Conservation (phyloP, 768 basidiomycete genomes). For the Tricholoma furcatifolium region DNA sequence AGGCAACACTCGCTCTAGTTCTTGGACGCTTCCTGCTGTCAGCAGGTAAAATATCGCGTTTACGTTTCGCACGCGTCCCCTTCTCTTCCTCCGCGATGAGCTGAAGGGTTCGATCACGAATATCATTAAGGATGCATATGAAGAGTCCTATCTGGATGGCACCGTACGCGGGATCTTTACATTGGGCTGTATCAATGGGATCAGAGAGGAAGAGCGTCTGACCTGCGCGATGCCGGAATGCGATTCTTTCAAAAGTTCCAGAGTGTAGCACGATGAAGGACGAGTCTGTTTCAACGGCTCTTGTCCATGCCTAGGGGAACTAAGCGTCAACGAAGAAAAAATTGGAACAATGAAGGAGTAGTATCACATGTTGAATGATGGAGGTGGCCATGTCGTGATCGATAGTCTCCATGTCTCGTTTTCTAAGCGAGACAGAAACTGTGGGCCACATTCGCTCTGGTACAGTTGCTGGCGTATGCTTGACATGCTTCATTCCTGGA, state of each 20-base stretch:
- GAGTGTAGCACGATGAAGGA: slow-evolving; percentile 1
- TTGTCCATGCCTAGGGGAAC: slow-evolving; percentile 5
- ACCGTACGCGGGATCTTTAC: slow-evolving; percentile 1
- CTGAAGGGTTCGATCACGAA: neutral
- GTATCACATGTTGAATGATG: slow-evolving; percentile 5
- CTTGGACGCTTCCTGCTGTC: neutral
- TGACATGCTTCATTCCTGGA: too few relatives aligned
- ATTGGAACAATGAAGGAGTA: too few relatives aligned
- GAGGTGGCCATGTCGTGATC: too few relatives aligned
- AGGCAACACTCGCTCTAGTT: neutral
- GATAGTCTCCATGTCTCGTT: too few relatives aligned
- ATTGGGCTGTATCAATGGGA: neutral
- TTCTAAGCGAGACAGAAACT: too few relatives aligned
- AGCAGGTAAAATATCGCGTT: neutral
- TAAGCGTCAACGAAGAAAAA: neutral
- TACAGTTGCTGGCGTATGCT: too few relatives aligned
- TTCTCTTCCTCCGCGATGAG: neutral
- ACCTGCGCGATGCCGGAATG: slow-evolving; percentile 8
- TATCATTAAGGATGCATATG: neutral
- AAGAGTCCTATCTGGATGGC: neutral
- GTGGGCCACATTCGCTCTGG: too few relatives aligned
- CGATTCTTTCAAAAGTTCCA: slow-evolving; percentile 1
- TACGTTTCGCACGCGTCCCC: neutral
- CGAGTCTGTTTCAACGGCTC: slow-evolving; percentile 4
- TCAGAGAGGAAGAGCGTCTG: slow-evolving; percentile 5